A percentile compares a stretch with the other conserved stretches of the same genome.
Evolutionary conservation across 2,329 filamentous ascomycete species (phyloP).

Genomic region (Domatiomyces catenatus): DNA sequence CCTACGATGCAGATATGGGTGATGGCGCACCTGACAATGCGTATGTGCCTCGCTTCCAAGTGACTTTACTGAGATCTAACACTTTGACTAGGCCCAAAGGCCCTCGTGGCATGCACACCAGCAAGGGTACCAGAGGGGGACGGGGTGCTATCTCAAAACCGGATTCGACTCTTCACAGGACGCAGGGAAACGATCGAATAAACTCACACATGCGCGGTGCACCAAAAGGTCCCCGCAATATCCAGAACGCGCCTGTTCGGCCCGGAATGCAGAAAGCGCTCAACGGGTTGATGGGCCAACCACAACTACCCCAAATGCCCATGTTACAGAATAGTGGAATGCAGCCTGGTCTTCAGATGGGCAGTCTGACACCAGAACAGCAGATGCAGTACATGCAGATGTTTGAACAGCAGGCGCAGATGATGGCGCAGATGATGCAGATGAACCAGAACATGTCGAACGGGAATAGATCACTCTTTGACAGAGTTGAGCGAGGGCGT

Average conservation of each 20-base stretch:
- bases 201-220: conserved; percentile 59
- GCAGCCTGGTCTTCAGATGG: background rate
- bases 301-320: conserved; percentile 23
- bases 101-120: conserved; percentile 84
- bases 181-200: conserved; percentile 67
- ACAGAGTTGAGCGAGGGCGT: conserved; percentile 42
- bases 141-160: conserved; percentile 72
- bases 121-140: conserved; percentile 57
- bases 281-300: conserved; percentile 20
- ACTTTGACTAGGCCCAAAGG: conserved; percentile 59
- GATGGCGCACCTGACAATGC: conserved; percentile 17
- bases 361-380: conserved; percentile 44
- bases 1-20: conserved; percentile 13
- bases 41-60: conserved; percentile 7
- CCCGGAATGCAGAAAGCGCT: conserved; percentile 32
- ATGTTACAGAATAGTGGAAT: conserved; percentile 28
- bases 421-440: conserved; percentile 60
- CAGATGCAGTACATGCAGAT: conserved; percentile 61
- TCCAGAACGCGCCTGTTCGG: conserved; percentile 28
- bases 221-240: conserved; percentile 54
- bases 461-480: conserved; percentile 52
- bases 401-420: conserved; percentile 72
- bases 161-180: conserved; percentile 66
- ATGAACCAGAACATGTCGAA: conserved; percentile 36
- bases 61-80: conserved; percentile 1